Evolutionary conservation across 371 early-diverging fungal species (phyloP).

Genomic region (Coemansia sp.): DNA sequence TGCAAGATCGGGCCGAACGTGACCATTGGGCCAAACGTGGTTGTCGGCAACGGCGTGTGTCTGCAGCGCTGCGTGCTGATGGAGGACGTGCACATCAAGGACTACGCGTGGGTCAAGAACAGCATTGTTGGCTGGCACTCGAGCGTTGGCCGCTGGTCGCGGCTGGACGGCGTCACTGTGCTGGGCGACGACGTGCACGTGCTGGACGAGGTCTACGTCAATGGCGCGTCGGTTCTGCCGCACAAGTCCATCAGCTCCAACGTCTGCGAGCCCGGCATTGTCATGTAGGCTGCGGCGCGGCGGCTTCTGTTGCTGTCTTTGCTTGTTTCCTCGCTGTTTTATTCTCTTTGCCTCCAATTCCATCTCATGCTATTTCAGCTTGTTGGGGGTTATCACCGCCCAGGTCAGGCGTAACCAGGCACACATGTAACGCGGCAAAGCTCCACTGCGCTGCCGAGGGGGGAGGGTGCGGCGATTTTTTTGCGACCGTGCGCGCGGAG

Average conservation of each 20-base stretch:
- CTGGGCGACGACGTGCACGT: conserved; percentile 94
- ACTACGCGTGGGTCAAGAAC: conserved; percentile 86
- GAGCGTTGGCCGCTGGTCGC: conserved; percentile 89
- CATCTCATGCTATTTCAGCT: no score
- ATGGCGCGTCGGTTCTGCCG: conserved; percentile 91
- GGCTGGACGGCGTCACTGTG: conserved; percentile 90
- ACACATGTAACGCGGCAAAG: neutral
- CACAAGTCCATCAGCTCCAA: conserved; percentile 86
- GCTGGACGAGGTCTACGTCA: conserved; percentile 88
- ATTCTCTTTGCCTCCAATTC: neutral
- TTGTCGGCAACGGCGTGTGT: conserved; percentile 94
- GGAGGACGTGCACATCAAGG: conserved; percentile 83
- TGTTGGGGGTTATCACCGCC: no score
- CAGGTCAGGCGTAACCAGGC: neutral
- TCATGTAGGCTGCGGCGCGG: conserved; percentile 69
- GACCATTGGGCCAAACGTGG: conserved; percentile 87
- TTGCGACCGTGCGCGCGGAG: neutral
- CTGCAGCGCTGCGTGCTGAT: conserved; percentile 88
- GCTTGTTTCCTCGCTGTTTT: conserved; percentile 1
- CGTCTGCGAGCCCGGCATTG: conserved; percentile 90
- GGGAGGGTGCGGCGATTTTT: neutral
- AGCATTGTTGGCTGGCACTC: conserved; percentile 98
- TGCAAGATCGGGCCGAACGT: conserved; percentile 97
- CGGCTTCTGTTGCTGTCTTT: neutral
- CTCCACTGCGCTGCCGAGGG: neutral